Percentiles rank a stretch among this genome's conserved stretches.
Conservation (phyloP, 2,329 filamentous ascomycete species). For the Phoma herbarum region DNA sequence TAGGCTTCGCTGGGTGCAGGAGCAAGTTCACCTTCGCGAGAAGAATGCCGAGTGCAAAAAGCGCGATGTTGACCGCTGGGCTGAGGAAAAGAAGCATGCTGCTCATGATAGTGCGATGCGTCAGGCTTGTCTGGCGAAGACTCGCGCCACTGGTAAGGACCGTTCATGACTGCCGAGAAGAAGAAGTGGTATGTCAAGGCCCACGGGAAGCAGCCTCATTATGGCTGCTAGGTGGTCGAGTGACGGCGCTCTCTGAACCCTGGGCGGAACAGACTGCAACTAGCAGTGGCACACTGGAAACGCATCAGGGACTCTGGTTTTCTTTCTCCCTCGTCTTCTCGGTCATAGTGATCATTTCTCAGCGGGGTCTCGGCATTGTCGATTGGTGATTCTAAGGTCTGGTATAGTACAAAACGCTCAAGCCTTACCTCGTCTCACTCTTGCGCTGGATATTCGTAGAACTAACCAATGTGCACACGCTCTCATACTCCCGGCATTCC, state of each 20-base stretch:
- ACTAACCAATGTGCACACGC: neutral
- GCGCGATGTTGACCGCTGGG: neutral
- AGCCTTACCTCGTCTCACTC: neutral
- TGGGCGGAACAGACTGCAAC: neutral
- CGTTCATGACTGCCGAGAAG: neutral
- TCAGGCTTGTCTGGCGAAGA: conserved; percentile 3
- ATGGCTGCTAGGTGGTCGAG: neutral
- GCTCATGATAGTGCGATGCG: neutral
- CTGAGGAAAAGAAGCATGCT: neutral
- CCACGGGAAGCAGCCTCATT: conserved; percentile 1
- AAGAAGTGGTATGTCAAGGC: conserved; percentile 4
- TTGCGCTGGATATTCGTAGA: neutral
- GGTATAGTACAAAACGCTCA: conserved; percentile 2
- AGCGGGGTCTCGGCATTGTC: too few relatives aligned
- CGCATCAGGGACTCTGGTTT: too few relatives aligned
- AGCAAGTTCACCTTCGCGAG: neutral
- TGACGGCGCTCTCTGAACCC: too few relatives aligned
- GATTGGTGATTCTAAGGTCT: too few relatives aligned
- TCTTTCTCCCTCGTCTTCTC: too few relatives aligned
- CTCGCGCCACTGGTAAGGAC: neutral
- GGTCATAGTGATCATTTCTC: too few relatives aligned
- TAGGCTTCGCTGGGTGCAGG: neutral
- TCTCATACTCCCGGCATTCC: conserved; percentile 58
- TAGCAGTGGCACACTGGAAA: too few relatives aligned
- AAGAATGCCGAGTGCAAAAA: neutral